Evolutionary conservation across 257 asterid genomes (phyloP).

Genomic region (Solanum virginianum): DNA sequence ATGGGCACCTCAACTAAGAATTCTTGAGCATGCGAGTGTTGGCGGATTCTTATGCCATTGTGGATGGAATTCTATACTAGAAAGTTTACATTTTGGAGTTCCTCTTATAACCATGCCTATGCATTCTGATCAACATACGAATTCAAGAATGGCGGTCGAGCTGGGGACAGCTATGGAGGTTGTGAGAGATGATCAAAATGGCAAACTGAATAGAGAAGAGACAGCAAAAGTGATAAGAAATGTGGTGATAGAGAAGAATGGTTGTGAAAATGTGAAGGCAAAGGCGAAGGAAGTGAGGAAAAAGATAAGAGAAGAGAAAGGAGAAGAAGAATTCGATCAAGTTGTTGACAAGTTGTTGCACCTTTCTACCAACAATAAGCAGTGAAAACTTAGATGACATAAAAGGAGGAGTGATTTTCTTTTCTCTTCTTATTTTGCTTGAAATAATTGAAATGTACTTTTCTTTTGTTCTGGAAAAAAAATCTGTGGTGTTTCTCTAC

Average conservation of each 20-base stretch:
- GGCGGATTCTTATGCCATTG: conserved; percentile 39
- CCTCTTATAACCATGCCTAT: conserved; percentile 29
- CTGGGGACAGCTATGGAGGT: conserved; percentile 23
- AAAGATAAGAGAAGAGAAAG: conserved; percentile 14
- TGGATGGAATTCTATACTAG: conserved; percentile 29
- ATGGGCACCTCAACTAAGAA: conserved; percentile 35
- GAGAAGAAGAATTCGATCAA: conserved; percentile 9
- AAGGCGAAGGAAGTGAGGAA: conserved; percentile 14
- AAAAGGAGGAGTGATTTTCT: not conserved
- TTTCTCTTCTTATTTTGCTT: not conserved
- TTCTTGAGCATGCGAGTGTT: conserved; percentile 14
- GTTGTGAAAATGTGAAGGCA: conserved; percentile 13
- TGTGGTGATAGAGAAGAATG: conserved; percentile 4
- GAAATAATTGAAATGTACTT: not conserved
- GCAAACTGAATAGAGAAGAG: conserved; percentile 8
- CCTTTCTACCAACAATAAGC: conserved; percentile 16
- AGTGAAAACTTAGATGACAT: not conserved
- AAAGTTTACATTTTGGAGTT: conserved; percentile 23
- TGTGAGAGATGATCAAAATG: not conserved
- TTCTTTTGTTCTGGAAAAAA: not conserved
- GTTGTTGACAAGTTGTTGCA: conserved; percentile 6
- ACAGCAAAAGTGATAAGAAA: conserved; percentile 4
- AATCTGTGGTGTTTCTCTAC: not conserved
- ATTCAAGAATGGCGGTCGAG: conserved; percentile 11
- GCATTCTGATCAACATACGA: conserved; percentile 10